Base-by-base conservation (phyloP, 257 asterid genomes). In the Linaria vulgaris region DNA sequence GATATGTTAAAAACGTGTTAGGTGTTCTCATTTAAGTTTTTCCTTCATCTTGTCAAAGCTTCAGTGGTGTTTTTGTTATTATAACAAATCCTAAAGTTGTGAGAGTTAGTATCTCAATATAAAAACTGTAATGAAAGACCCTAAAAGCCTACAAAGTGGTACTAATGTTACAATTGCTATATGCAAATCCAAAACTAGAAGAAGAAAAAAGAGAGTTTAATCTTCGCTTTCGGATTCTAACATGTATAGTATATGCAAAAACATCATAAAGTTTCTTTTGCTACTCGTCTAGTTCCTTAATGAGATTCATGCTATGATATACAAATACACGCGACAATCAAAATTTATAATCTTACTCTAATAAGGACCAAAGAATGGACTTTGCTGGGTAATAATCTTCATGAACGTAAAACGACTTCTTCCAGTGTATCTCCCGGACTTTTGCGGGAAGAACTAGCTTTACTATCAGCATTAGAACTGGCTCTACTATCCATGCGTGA, bases 401-500 rank as follows among this genome's bases (percentile, higher is more conserved):
- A 12, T 11, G 61, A 60, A 47, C 14, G 16, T 22, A 12, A 16
- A 46, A 8, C 51, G 41, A 34, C 12, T n/a, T 63, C 58, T 63
- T 59, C 49, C 41, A 61, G 20, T 52, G 41, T 66, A 31, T 15
- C 58, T 25, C 70, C 71, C 70, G 84, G 80, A 45, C 77, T 76
- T 12, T 39, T 8, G 34, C 64, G 68, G 56, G 63, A 71, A 24
- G 82, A 78, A 9, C 46, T 72, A 37, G 72, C 48, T 63, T 82
- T 80, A 43, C 87, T 74, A 59, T 59, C 66, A 64, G 70, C 78
- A 53, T 63, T 70, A 24, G 82, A 78, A 9, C 46, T 72, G 30
- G 72, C 44, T 63, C 78, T 78, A 43, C 87, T 74, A 62, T 59
- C 66, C 68, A 53, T 78, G 16, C 70, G 74, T 5, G 92, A 68